These are phyloP conservation scores for Eucalyptus pauciflora DNA, from an alignment of 345 rosid species.

Conservation along the genomic window DNA sequence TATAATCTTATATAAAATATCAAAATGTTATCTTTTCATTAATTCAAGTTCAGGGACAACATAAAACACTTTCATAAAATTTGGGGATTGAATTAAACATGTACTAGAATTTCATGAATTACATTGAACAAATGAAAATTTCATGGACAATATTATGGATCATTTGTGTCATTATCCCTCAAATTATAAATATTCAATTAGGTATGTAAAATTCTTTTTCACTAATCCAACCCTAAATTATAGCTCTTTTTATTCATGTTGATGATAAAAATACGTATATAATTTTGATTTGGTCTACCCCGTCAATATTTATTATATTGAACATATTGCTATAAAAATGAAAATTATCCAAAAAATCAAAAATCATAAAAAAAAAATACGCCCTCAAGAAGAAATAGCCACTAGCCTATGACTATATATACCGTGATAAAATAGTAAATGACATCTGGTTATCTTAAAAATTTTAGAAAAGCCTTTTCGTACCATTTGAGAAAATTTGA, in stretches of 20 bases:
- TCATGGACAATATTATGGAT: no score
- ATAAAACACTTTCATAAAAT: no score
- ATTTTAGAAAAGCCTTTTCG: not conserved
- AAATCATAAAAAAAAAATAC: not conserved
- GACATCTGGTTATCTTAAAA: not conserved
- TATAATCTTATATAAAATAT: no score
- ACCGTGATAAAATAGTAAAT: not conserved
- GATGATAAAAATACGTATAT: not conserved
- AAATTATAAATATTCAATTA: not conserved
- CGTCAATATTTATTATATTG: no score
- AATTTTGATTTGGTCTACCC: not conserved
- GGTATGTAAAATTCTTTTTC: not conserved
- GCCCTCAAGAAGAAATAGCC: not conserved
- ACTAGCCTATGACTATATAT: not conserved
- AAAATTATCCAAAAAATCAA: not conserved
- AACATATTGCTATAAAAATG: no score
- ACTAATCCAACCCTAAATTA: not conserved
- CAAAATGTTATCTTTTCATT: no score
- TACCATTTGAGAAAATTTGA: not conserved
- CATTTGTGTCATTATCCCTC: not conserved
- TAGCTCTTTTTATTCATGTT: not conserved
- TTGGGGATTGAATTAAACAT: fast-evolving
- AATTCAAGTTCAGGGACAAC: no score
- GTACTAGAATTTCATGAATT: fast-evolving
- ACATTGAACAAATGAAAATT: no score